These are phyloP conservation scores for Trametes villosa DNA, from an alignment of 768 basidiomycete genomes.

Conservation along the genomic window DNA sequence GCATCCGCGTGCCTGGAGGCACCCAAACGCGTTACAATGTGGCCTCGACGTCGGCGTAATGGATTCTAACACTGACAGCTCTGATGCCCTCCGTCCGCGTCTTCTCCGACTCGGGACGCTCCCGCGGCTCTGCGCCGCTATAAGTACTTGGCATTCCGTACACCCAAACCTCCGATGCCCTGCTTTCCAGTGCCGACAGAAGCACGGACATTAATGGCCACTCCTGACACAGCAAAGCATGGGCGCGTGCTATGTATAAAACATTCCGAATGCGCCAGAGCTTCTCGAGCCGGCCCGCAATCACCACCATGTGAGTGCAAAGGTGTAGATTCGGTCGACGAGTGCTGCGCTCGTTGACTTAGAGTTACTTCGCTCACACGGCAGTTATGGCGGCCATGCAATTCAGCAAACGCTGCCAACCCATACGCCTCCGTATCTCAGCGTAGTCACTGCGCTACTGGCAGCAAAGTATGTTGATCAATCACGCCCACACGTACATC, in stretches of 20 bases:
- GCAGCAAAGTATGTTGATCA: conserved; percentile 3
- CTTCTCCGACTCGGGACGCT: no score
- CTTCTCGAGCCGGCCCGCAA: not conserved
- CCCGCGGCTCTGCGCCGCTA: no score
- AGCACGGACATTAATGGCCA: no score
- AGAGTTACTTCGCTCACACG: no score
- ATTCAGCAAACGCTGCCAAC: not conserved
- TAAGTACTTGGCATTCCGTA: no score
- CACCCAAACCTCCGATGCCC: no score
- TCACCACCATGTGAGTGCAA: not conserved
- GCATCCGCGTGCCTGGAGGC: not conserved
- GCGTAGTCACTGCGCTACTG: conserved; percentile 1
- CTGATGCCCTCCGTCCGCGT: not conserved
- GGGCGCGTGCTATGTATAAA: no score
- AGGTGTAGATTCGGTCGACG: not conserved
- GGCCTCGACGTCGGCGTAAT: not conserved
- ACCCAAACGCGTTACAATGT: not conserved
- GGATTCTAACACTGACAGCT: not conserved
- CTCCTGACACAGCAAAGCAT: no score
- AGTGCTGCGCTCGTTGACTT: no score
- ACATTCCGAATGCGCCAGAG: no score
- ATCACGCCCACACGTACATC: conserved; percentile 12
- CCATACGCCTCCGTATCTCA: not conserved
- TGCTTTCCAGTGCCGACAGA: no score
- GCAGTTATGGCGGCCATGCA: not conserved